Base-by-base conservation (phyloP, 2,329 filamentous ascomycete species). In the Aspergillus neoniger region DNA sequence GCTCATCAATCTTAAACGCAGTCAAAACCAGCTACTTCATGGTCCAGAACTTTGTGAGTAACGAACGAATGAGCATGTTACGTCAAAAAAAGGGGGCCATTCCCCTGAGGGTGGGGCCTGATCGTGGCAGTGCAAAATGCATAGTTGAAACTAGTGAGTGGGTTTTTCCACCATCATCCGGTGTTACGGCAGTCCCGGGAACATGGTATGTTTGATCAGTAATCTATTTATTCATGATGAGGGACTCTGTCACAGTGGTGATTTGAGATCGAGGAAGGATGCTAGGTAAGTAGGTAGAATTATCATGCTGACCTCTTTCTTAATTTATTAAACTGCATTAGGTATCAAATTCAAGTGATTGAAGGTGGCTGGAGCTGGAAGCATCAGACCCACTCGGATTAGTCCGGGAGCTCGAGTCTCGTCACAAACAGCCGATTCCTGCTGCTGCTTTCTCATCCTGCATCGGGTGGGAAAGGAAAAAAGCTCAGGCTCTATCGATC, bases 71-170 rank as follows among this genome's bases (percentile, higher is more conserved):
- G 41, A 19, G 15, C 21, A 21, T 44, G 19, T 44, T 44, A 44
- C 41, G 41, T 44, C 41, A 44, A 44, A 19, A 44, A 44, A 19
- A 19, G 32, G 32, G 41, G 41, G 19, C 41, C 23, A n/a, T 30
- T 32, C 47, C 47, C 47, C 47, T 50, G 47, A 50, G 15, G 25
- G 47, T 50, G 47, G 47, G 47, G 47, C n/a, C 47, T 30, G 47
- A 50, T 50, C 23, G 47, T 50, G 47, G 47, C 47, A 50, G 47
- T 50, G 47, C 47, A 50, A 14, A 21, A 30, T 49, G 32, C 44
- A 25, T 23, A 23, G 25, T 28, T 23, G 7, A 28, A 28, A 28
- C 25, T 28, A 28, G 44, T 23, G 47, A 50, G n/a, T 36, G 32
- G 23, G 47, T 50, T 50, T 50, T 30, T 30, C 23, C 47, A 49